Evolutionary conservation across 768 basidiomycete genomes (phyloP), one percentile per base, ranked within the genome.

Genomic region (Trametes maxima): DNA sequence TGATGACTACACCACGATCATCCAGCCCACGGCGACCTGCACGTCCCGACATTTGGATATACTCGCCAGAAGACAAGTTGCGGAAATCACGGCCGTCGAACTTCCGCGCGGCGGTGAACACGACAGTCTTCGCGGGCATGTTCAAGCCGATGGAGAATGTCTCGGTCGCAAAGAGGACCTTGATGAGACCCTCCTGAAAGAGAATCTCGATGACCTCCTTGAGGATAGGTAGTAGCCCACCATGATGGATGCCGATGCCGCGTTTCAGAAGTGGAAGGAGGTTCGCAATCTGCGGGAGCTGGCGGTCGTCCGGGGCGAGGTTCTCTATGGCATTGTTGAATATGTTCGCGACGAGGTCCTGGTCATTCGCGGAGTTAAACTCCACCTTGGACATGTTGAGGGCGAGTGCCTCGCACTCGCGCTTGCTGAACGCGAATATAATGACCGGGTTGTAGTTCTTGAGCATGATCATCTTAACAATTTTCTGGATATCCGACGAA

Each of bases 111-210:
- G 89, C 84, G 0, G 94, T 97, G 79, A 99, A 99, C 22, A 99
- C 96, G 49, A 99, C 97, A 3, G 97, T 98, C 79, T 98, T 98
- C 17, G 97, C 97, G 12, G 97, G 97, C 97, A 99, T 99, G 76
- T 99, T 99, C 45, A 99, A 80, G 39, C 93, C 94, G 60, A 97
- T 97, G 16, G 95, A 96, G 76, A 98, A 98, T 0, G 97, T 99
- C 76, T 99, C 97, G 0, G 97, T 99, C 7, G 97, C 97, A 69
- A 98, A 99, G 42, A 99, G 84, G 35, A 94, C 95, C 73, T 99
- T 99, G 79, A 98, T 94, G 46, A 98, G 81, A 11, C 96, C 95
- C 70, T 98, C 95, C 73, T 98, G 95, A 79, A 99, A 99, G 44
- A 99, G 83, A 59, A 99, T 97, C 74, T 99, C 97, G 74, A 99